A percentile compares a stretch with the other conserved stretches of the same genome.
Evolutionary conservation across 805 yeast species (phyloP).

Genomic region (Starmera amethionina): DNA sequence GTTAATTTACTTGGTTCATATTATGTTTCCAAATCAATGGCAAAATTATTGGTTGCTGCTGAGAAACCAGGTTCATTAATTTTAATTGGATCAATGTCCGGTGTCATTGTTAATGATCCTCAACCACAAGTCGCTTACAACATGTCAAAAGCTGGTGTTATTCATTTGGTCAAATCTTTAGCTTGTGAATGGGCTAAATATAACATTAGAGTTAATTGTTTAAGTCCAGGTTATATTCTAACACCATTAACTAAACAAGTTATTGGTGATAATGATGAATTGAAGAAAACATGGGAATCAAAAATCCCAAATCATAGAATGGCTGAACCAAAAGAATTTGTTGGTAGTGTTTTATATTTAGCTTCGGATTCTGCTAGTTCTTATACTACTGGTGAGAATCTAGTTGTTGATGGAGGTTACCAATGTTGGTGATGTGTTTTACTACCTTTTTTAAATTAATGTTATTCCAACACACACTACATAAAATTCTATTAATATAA

Average conservation of each 20-base stretch:
- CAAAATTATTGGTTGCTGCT: conserved; percentile 51
- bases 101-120: conserved; percentile 67
- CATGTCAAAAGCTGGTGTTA: conserved; percentile 82
- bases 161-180: conserved; percentile 64
- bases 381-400: conserved; percentile 77
- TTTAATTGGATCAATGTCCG: conserved; percentile 73
- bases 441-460: too few species aligned
- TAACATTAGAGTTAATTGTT: conserved; percentile 66
- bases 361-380: conserved; percentile 61
- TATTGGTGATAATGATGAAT: conserved; percentile 41
- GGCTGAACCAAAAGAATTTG: conserved; percentile 80
- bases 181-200: conserved; percentile 79
- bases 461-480: too few species aligned
- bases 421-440: conserved; percentile 64
- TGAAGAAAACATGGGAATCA: conserved; percentile 65
- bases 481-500: too few species aligned
- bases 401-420: conserved; percentile 83
- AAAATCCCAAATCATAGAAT: conserved; percentile 71
- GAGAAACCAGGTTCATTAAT: conserved; percentile 50
- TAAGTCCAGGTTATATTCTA: conserved; percentile 74
- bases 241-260: conserved; percentile 74
- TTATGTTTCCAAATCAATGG: conserved; percentile 66
- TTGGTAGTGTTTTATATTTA: conserved; percentile 66
- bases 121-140: conserved; percentile 76
- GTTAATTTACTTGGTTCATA: conserved; percentile 70